Percentiles rank a stretch among this genome's conserved stretches.
Conservation (phyloP, 2,329 filamentous ascomycete species). For the Trichophyton verrucosum region DNA sequence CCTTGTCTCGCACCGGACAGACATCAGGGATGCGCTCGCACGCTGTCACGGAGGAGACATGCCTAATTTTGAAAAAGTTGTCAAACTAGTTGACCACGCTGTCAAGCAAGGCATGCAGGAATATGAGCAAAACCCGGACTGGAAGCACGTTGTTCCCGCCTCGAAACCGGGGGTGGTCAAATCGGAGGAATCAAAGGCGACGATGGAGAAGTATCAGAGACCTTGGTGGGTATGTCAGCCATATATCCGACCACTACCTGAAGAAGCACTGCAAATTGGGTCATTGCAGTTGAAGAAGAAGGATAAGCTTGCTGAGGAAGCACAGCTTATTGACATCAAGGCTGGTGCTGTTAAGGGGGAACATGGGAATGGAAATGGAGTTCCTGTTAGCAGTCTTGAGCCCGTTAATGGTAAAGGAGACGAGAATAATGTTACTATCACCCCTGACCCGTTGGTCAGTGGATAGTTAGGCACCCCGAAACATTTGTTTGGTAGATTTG, state of each 20-base stretch:
- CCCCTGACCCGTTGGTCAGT: conserved; percentile 1
- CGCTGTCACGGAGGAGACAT: conserved; percentile 57
- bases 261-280: conserved; percentile 74
- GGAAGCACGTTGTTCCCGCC: conserved; percentile 17
- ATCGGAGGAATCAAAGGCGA: conserved; percentile 39
- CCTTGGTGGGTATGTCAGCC: conserved; percentile 89
- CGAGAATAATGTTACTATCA: background rate
- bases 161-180: conserved; percentile 15
- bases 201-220: conserved; percentile 60
- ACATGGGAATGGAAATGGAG: background rate
- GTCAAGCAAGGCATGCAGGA: conserved; percentile 61
- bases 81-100: conserved; percentile 60
- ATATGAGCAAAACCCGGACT: conserved; percentile 40
- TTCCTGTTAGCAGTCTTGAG: background rate
- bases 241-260: conserved; percentile 71
- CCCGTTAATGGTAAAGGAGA: background rate
- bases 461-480: background rate
- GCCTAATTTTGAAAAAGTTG: conserved; percentile 60
- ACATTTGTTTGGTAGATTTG: too few species aligned
- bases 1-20: conserved; percentile 64
- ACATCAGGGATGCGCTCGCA: conserved; percentile 76
- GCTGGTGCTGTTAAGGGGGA: background rate
- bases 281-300: conserved; percentile 65
- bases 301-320: conserved; percentile 12
- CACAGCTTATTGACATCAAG: background rate